Evolutionary conservation across 2,329 filamentous ascomycete species (phyloP), one percentile per base, ranked within the genome.

Genomic region (Dactylellina cionopaga): DNA sequence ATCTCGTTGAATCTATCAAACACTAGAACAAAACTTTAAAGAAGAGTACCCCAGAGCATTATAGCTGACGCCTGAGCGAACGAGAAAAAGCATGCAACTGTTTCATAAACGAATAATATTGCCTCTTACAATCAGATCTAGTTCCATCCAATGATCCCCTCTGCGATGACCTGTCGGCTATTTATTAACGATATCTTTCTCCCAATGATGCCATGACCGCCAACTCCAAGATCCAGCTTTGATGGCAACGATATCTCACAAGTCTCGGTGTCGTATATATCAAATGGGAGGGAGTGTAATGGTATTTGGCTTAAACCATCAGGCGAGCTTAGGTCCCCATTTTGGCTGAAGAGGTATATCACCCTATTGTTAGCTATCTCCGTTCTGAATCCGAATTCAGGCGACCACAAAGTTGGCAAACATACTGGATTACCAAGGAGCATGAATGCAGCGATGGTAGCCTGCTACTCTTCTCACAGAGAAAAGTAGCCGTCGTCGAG

Each of bases 91-190:
- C n/a, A n/a, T n/a, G n/a, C n/a, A n/a, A n/a, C n/a, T n/a, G n/a
- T n/a, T n/a, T n/a, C n/a, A n/a, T 17, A 41, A 7, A 22, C 15
- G 24, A 44, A 55, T 6, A 1, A 35, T 5, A 31, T 24, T 19
- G n/a, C n/a, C n/a, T n/a, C n/a, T n/a, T n/a, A n/a, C n/a, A n/a
- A n/a, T n/a, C 13, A 15, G n/a, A 1, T 39, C 24, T 47, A 74
- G 22, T 74, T 74, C 69, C 69, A 74, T 6, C 69, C 69, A 10
- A 74, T 65, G 19, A 74, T 68, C 3, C 69, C 69, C n/a, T 74
- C 43, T 3, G 69, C 69, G n/a, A 74, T 66, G 3, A 74, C 62
- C 11, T 66, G 60, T 17, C 69, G 54, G 29, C 69, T 68, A 27
- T 63, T 68, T 55, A 74, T 63, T 15, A 74, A 43, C 1, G 69